These are phyloP conservation scores for Capsicum pubescens DNA, from an alignment of 257 asterid genomes.

Conservation along the genomic window DNA sequence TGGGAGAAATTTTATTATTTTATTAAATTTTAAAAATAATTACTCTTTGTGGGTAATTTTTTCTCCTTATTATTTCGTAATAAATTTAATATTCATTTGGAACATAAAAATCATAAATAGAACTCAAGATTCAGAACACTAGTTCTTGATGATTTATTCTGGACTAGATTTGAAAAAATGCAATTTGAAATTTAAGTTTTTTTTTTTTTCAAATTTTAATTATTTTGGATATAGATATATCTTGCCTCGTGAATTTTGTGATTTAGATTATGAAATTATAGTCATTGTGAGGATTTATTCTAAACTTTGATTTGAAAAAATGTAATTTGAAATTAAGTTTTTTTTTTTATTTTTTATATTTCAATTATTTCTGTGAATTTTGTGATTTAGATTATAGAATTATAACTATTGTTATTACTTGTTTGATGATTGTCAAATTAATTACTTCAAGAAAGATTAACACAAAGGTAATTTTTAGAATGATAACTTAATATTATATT, in stretches of 20 bases:
- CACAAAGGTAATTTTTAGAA: background rate
- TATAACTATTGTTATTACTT: background rate
- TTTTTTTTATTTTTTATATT: too few species aligned
- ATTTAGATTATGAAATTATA: too few species aligned
- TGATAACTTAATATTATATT: too few species aligned
- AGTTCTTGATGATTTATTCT: background rate
- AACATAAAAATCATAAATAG: background rate
- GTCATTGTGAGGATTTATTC: too few species aligned
- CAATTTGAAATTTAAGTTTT: background rate
- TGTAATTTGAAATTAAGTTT: too few species aligned
- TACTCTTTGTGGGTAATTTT: background rate
- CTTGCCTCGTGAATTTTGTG: too few species aligned
- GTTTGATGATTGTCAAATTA: background rate
- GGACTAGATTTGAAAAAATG: background rate
- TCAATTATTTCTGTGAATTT: background rate
- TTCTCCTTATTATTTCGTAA: background rate
- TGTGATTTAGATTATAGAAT: background rate
- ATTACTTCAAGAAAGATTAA: background rate
- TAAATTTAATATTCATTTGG: background rate
- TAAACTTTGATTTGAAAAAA: too few species aligned
- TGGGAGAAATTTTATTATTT: background rate
- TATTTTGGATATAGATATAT: background rate
- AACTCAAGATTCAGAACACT: background rate
- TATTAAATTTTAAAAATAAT: too few species aligned
- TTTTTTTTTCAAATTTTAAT: background rate